Conservation (phyloP, 108 stramenopile species). For the Poteriospumella lacustris region DNA sequence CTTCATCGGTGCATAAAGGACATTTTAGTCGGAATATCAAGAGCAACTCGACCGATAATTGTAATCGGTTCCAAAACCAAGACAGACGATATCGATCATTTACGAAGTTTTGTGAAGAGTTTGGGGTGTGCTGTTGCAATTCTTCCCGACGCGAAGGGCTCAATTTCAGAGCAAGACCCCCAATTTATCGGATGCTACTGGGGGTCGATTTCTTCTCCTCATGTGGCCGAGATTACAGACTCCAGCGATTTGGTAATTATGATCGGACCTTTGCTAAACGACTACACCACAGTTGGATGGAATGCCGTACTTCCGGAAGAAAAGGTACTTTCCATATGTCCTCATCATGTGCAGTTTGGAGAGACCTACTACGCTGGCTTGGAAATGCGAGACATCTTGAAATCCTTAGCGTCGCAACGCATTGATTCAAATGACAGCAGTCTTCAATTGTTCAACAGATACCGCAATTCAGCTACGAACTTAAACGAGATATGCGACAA, state of each 20-base stretch:
- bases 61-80: too few relatives aligned
- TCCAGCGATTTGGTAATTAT: slow-evolving; percentile 11
- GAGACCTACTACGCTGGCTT: neutral
- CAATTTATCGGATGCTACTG: slow-evolving; percentile 28
- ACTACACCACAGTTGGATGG: slow-evolving; percentile 27
- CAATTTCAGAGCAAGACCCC: slow-evolving; percentile 16
- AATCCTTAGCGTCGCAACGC: neutral
- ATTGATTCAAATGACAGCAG: neutral
- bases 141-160: slow-evolving; percentile 28
- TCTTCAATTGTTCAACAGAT: neutral
- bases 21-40: too few relatives aligned
- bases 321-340: neutral
- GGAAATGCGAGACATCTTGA: slow-evolving; percentile 3
- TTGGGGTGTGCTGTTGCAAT: slow-evolving; percentile 23
- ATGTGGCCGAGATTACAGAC: slow-evolving; percentile 20
- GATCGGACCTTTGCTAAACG: slow-evolving; percentile 16
- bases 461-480: neutral
- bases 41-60: too few relatives aligned
- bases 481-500: neutral
- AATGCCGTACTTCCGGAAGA: slow-evolving; percentile 1
- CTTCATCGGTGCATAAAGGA: too few relatives aligned
- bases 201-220: slow-evolving; percentile 2
- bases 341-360: neutral
- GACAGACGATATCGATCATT: slow-evolving; percentile 7
- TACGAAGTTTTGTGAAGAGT: neutral